These are phyloP conservation scores for Botrytis elliptica DNA, from an alignment of 2,329 filamentous ascomycete genomes.

Conservation along the genomic window DNA sequence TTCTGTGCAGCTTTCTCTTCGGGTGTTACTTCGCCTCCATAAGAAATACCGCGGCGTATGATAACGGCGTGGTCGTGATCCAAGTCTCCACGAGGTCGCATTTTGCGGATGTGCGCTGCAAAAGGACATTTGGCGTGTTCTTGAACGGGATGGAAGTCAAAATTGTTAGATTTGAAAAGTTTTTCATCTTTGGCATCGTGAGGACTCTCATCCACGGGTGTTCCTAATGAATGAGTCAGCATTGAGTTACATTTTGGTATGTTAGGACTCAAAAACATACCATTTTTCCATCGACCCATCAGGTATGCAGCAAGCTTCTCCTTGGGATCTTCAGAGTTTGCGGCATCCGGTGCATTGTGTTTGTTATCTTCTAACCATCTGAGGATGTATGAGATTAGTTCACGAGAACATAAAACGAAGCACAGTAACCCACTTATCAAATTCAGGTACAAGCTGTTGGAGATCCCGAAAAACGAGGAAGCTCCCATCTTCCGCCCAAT, in stretches of 20 bases:
- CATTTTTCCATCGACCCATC: constrained; percentile 14
- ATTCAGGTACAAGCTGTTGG: constrained; percentile 47
- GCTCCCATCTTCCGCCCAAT: constrained; percentile 47
- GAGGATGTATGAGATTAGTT: background rate
- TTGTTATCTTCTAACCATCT: constrained; percentile 14
- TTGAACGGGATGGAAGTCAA: constrained; percentile 29
- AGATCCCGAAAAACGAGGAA: constrained; percentile 47
- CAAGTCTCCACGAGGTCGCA: constrained; percentile 42
- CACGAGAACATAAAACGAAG: constrained; percentile 26
- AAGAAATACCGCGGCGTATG: constrained; percentile 47
- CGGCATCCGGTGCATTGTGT: background rate
- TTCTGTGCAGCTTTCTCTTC: constrained; percentile 38
- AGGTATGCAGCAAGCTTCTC: constrained; percentile 8
- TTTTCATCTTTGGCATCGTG: constrained; percentile 9
- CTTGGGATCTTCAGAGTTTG: background rate
- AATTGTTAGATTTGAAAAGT: constrained; percentile 37
- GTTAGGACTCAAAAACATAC: constrained; percentile 30
- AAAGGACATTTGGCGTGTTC: constrained; percentile 45
- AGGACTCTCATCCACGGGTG: constrained; percentile 2
- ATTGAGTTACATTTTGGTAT: background rate
- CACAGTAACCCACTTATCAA: constrained; percentile 43
- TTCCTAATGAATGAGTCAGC: background rate
- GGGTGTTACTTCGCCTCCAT: constrained; percentile 42
- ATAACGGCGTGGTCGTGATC: constrained; percentile 41
- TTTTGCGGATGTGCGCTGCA: constrained; percentile 49